A percentile compares a stretch with the other conserved stretches of the same genome.
Evolutionary conservation across 1,284 basidiomycete species (phyloP).

Genomic region (Austroboletus sp.): DNA sequence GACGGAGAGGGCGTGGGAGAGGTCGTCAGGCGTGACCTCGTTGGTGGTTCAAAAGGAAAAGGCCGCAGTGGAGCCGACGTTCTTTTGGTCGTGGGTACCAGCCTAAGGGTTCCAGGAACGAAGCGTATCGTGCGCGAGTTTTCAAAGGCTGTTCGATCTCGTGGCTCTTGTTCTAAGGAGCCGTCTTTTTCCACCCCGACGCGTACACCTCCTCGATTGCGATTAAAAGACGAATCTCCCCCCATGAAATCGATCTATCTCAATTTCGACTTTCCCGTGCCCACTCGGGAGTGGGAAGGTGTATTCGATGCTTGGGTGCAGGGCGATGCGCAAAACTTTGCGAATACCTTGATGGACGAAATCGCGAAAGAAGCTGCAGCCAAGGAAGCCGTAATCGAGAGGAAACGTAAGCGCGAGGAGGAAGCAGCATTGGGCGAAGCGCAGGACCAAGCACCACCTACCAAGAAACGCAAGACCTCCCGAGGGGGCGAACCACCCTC

Average conservation of each 20-base stretch:
- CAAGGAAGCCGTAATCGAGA: slow-evolving; percentile 47
- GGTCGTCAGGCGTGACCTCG: slow-evolving; percentile 68
- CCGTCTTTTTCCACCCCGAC: slow-evolving; percentile 17
- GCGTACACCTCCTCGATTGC: slow-evolving; percentile 34
- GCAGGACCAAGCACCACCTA: slow-evolving; percentile 14
- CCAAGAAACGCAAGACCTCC: slow-evolving; percentile 26
- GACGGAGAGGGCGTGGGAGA: slow-evolving; percentile 84
- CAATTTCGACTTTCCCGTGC: slow-evolving; percentile 85
- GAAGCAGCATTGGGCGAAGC: slow-evolving; percentile 18
- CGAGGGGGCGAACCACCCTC: slow-evolving; percentile 13
- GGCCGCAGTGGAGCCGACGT: slow-evolving; percentile 71
- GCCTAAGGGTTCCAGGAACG: slow-evolving; percentile 84
- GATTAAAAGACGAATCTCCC: slow-evolving; percentile 39
- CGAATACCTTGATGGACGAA: slow-evolving; percentile 50
- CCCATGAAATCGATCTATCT: slow-evolving; percentile 74
- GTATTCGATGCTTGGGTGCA: slow-evolving; percentile 90
- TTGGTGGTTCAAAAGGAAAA: slow-evolving; percentile 59
- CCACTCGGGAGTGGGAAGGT: slow-evolving; percentile 81
- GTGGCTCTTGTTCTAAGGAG: slow-evolving; percentile 31
- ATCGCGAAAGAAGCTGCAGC: slow-evolving; percentile 46
- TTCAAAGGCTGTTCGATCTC: slow-evolving; percentile 67
- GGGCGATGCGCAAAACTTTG: slow-evolving; percentile 82
- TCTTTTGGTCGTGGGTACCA: slow-evolving; percentile 86
- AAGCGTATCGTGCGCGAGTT: slow-evolving; percentile 91
- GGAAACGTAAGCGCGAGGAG: slow-evolving; percentile 47